Evolutionary conservation across 2,329 filamentous ascomycete species (phyloP).

Genomic region (Curvularia lunata): DNA sequence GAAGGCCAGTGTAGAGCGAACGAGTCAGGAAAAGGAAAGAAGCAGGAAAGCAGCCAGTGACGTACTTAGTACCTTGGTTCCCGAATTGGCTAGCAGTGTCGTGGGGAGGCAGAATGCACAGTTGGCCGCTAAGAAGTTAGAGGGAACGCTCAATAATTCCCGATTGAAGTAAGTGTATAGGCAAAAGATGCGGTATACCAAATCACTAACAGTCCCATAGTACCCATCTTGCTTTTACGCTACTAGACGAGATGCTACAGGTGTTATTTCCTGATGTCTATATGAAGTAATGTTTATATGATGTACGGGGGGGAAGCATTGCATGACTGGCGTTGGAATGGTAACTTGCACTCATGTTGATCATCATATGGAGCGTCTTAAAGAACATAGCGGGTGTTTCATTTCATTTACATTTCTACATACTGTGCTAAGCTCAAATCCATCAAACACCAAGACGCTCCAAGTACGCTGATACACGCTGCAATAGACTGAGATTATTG

Average conservation of each 20-base stretch:
- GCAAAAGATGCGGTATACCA: no score
- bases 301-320: background rate
- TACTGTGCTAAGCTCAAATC: background rate
- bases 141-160: slow-evolving; percentile 89
- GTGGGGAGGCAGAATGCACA: slow-evolving; percentile 92
- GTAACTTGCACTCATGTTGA: background rate
- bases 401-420: background rate
- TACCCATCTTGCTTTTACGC: slow-evolving; percentile 58
- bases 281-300: slow-evolving; percentile 8
- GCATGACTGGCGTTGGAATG: slow-evolving; percentile 7
- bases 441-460: background rate
- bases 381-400: background rate
- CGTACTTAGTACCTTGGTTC: slow-evolving; percentile 86
- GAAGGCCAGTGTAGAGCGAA: slow-evolving; percentile 63
- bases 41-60: slow-evolving; percentile 86
- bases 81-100: slow-evolving; percentile 89
- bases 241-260: slow-evolving; percentile 57
- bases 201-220: slow-evolving; percentile 46
- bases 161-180: slow-evolving; percentile 85
- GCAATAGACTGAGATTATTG: background rate
- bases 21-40: slow-evolving; percentile 74
- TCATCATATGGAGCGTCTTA: background rate
- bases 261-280: slow-evolving; percentile 51
- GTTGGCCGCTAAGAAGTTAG: slow-evolving; percentile 83
- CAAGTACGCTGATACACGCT: background rate